Evolutionary conservation across 2,329 filamentous ascomycete species (phyloP).

Genomic region (Sporothrix schenckii): DNA sequence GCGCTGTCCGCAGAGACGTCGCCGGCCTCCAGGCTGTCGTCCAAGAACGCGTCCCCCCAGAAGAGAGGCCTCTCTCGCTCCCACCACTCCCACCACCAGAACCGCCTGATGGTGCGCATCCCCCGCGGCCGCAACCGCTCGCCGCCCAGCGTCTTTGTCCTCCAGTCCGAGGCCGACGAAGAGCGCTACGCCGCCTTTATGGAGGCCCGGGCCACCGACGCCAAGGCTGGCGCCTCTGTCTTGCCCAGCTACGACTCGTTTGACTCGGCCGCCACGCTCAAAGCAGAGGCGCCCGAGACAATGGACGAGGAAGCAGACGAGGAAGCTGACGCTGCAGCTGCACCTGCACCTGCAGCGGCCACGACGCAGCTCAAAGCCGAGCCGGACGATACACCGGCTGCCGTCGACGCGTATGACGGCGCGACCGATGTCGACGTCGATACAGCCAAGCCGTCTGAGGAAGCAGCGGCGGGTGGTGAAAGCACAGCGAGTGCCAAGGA

Average conservation of each 20-base stretch:
- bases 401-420: not conserved
- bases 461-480: not conserved
- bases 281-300: not conserved
- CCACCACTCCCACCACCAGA: not conserved
- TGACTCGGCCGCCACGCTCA: not conserved
- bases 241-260: constrained; percentile 24
- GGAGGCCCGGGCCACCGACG: constrained; percentile 25
- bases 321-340: too few relatives aligned
- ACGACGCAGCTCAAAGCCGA: not conserved
- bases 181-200: constrained; percentile 31
- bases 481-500: not conserved
- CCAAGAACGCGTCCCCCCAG: constrained; percentile 11
- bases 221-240: constrained; percentile 20
- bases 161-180: constrained; percentile 30
- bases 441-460: not conserved
- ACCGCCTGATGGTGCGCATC: constrained; percentile 33
- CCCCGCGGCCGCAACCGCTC: constrained; percentile 31
- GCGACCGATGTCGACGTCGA: not conserved
- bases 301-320: too few relatives aligned
- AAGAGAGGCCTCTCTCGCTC: not conserved
- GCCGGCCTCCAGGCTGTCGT: not conserved
- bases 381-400: not conserved
- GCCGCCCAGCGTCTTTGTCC: constrained; percentile 30
- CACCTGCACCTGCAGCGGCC: too few relatives aligned
- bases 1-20: not conserved